Conservation (phyloP, 345 rosid species). For the Aquilaria sinensis region DNA sequence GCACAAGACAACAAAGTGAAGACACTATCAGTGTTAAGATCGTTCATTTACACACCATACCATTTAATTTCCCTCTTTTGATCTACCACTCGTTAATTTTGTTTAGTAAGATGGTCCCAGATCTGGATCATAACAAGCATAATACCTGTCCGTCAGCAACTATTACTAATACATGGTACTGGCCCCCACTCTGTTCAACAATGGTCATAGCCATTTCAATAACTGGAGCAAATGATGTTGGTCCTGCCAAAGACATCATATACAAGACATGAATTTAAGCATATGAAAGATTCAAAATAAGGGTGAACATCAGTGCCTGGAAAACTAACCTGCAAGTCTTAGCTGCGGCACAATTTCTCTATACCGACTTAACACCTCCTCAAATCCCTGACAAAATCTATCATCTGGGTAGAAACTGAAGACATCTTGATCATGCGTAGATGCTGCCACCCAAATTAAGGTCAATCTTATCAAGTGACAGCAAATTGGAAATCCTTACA, state of each 20-base stretch:
- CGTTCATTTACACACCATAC: too few relatives aligned
- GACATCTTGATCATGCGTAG: slow-evolving; percentile 94
- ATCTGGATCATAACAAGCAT: background rate
- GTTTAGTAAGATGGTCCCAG: too few relatives aligned
- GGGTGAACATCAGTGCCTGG: slow-evolving; percentile 4
- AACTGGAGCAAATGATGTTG: slow-evolving; percentile 95
- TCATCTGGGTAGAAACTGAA: slow-evolving; percentile 69
- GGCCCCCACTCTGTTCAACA: slow-evolving; percentile 89
- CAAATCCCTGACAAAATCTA: slow-evolving; percentile 83
- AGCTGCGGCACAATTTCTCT: slow-evolving; percentile 77
- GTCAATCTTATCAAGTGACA: slow-evolving; percentile 10
- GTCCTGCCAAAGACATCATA: slow-evolving; percentile 42
- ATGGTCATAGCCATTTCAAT: slow-evolving; percentile 93
- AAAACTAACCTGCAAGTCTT: slow-evolving; percentile 65
- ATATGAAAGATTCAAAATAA: background rate
- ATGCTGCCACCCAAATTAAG: slow-evolving; percentile 42
- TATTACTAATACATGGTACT: slow-evolving; percentile 88
- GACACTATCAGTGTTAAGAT: too few relatives aligned
- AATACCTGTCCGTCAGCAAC: slow-evolving; percentile 98
- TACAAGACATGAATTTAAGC: background rate
- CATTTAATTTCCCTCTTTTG: too few relatives aligned
- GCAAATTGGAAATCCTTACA: background rate
- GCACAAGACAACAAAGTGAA: too few relatives aligned
- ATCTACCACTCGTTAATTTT: too few relatives aligned
- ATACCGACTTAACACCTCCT: slow-evolving; percentile 74